Base-by-base conservation (phyloP, 345 rosid species). In the Orychophragmus violaceus region DNA sequence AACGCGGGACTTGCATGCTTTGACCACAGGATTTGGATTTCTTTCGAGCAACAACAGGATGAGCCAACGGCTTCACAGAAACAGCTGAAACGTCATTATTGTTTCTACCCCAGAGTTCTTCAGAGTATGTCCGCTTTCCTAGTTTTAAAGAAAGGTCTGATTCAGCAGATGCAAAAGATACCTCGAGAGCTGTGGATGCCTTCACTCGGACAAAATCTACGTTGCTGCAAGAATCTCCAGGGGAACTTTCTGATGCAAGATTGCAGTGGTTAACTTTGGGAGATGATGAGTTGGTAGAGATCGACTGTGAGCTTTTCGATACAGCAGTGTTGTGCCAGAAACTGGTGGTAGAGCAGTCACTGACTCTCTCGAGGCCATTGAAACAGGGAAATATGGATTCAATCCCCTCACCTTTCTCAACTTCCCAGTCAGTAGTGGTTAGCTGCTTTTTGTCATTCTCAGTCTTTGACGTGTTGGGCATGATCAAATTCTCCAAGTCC, bases 401-500 rank as follows among this genome's bases (percentile, higher is more conserved):
- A 4, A 82, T 74, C 30, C 82, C 87, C 39, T 76, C 86, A 45
- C 82, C 95, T n/a, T 76, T 86, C 66, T 81, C 85, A 48, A 74
- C 61, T 51, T 72, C 88, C 89, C 88, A 84, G 57, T 86, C 87
- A 13, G 79, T 25, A n/a, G 78, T 8, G 6, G 48, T 22, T 14
- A 41, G 77, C 60, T 76, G 74, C 39, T 80, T 83, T 65, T 66
- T 82, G 4, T 82, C 67, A 42, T 75, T 78, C 51, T 82, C 96
- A 44, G 79, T 62, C 28, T 83, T 51, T 23, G 81, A 75, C 3
- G 83, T 29, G 74, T 80, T 79, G 39, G 84, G 79, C 83, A 77
- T 79, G 22, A 80, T 71, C 25, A 83, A 76, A 63, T 67, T 79
- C 27, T 90, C 97, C 99, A 90, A 94, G 58, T 88, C 99, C 97